Evolutionary conservation across 306 rosid genomes (phyloP).

Genomic region (Parietaria judaica): DNA sequence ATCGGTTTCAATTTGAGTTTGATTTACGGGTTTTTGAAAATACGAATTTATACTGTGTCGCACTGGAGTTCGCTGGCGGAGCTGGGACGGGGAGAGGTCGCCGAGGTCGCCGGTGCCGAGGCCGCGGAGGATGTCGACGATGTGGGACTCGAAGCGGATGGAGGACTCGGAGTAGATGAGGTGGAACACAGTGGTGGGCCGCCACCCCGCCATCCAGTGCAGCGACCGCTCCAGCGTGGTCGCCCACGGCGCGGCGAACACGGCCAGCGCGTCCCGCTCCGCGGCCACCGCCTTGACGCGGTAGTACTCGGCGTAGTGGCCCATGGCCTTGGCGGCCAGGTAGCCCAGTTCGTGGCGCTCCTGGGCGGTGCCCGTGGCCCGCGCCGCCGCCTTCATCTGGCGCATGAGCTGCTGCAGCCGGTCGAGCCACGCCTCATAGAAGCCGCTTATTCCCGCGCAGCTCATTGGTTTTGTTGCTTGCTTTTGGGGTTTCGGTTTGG

Average conservation of each 20-base stretch:
- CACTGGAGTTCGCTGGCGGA: slow-evolving; percentile 79
- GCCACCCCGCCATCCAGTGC: slow-evolving; percentile 80
- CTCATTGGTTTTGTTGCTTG: neutral
- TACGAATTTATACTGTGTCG: slow-evolving; percentile 35
- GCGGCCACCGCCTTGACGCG: slow-evolving; percentile 35
- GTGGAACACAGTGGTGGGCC: slow-evolving; percentile 83
- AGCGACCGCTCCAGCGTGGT: slow-evolving; percentile 65
- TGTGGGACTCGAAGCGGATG: slow-evolving; percentile 58
- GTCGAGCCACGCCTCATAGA: slow-evolving; percentile 53
- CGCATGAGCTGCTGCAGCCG: slow-evolving; percentile 27
- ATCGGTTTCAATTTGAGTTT: neutral
- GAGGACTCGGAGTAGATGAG: slow-evolving; percentile 74
- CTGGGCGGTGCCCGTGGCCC: slow-evolving; percentile 16
- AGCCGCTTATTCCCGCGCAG: slow-evolving; percentile 29
- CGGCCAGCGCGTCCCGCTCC: slow-evolving; percentile 38
- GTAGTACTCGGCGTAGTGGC: slow-evolving; percentile 51
- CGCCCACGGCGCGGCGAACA: slow-evolving; percentile 61
- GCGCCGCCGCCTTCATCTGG: slow-evolving; percentile 29
- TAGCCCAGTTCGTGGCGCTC: slow-evolving; percentile 20
- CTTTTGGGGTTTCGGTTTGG: too few relatives aligned
- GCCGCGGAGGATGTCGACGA: slow-evolving; percentile 63
- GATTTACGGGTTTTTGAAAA: neutral
- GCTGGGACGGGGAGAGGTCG: slow-evolving; percentile 63
- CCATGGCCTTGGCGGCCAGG: slow-evolving; percentile 39
- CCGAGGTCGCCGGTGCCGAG: slow-evolving; percentile 73